Evolutionary conservation across 2,329 filamentous ascomycete species (phyloP), one percentile per base, ranked within the genome.

Genomic region (Aspergillus uvarum): DNA sequence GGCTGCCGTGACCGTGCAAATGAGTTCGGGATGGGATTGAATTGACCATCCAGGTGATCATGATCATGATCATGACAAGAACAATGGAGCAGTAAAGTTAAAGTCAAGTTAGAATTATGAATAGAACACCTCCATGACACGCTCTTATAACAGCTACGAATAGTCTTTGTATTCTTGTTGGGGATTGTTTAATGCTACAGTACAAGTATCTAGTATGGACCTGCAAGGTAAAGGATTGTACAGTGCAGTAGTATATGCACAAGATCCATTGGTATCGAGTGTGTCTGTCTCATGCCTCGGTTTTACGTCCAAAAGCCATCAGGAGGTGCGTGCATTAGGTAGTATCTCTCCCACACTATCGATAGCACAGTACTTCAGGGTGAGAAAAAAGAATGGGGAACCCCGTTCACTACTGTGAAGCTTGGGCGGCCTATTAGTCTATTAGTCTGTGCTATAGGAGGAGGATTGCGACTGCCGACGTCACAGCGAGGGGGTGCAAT

Each of bases 391-490:
- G 14, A n/a, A 44, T 44, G 48, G 21, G 48, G 52, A 31, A 32
- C 47, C 24, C n/a, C 22, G 42, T 32, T 38, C 21, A 24, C 21
- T 24, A 24, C 21, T 24, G 26, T 29, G 44, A 35, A 53, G 48
- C 56, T 47, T 31, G 50, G 26, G 35, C 26, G 42, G 38, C 22
- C 16, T 24, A 19, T 22, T 47, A 47, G 31, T 47, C 47, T 51
- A 19, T 16, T 12, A 35, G 32, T 44, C 32, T 7, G 38, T 44
- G 16, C 38, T 44, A 16, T 49, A 47, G 42, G 32, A 44, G 22
- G 16, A 14, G 48, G 24, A 48, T 55, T 54, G 54, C 66, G 65
- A 62, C 64, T 63, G 63, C 64, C 69, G 68, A 73, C 72, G 72
- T 74, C 72, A 74, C 68, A 44, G 16, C 38, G 16, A 44, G 16